Evolutionary conservation across 306 rosid species (phyloP).

Genomic region (Lithocarpus polystachyus): DNA sequence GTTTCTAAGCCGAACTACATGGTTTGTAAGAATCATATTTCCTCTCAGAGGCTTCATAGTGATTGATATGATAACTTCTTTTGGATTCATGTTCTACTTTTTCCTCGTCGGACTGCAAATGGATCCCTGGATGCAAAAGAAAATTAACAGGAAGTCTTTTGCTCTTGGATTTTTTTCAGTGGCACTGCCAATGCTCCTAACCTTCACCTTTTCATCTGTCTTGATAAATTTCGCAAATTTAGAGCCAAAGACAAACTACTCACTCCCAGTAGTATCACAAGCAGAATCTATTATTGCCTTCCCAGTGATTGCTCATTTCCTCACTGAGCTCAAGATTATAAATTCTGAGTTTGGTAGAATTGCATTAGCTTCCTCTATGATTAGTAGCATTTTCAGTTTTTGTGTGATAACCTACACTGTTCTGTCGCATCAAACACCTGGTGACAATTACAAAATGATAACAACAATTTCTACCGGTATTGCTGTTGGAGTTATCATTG

Average conservation of each 20-base stretch:
- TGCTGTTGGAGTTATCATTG: neutral
- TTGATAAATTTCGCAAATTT: neutral
- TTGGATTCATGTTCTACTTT: conserved; percentile 29
- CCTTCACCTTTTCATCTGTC: neutral
- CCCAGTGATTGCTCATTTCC: conserved; percentile 22
- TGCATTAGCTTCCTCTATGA: conserved; percentile 27
- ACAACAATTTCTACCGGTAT: neutral
- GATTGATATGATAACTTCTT: conserved; percentile 24
- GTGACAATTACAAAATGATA: neutral
- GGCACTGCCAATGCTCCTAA: conserved; percentile 3
- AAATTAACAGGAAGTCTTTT: conserved; percentile 14
- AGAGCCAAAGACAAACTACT: neutral
- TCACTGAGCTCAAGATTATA: conserved; percentile 30
- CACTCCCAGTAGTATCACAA: neutral
- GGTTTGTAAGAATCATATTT: conserved; percentile 5
- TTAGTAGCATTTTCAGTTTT: neutral
- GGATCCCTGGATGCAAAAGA: conserved; percentile 17
- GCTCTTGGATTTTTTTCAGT: conserved; percentile 20
- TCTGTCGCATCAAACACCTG: neutral
- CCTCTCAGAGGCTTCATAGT: conserved; percentile 30
- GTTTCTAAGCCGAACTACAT: conserved; percentile 13
- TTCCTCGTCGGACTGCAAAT: conserved; percentile 38
- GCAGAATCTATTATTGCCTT: conserved; percentile 16
- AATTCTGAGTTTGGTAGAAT: conserved; percentile 33
- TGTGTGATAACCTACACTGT: neutral